phyloP scores from a whole-genome alignment of 192 early-diverging fungal species.

The Anaeromyces robustus region DNA sequence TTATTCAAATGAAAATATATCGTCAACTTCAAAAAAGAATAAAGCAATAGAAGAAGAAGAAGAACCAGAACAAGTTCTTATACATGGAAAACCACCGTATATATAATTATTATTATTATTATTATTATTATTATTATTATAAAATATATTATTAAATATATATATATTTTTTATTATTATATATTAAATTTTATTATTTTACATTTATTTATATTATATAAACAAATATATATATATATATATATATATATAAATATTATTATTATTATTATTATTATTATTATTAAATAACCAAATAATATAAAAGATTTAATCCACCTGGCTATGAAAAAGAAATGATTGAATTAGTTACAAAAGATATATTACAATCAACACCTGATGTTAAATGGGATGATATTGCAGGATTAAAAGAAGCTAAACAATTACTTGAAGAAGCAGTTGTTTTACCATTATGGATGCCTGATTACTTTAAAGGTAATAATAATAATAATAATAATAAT shows the following conservation, averaged over 20 bases:
- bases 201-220: no score
- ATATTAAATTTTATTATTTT: no score
- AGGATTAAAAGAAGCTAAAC: constrained; percentile 36
- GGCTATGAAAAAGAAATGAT: constrained; percentile 49
- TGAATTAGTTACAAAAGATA: constrained; percentile 43
- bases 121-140: no score
- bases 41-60: neutral
- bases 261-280: no score
- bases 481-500: no score
- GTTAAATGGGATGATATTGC: constrained; percentile 42
- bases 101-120: neutral
- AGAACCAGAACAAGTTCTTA: neutral
- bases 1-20: neutral
- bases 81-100: neutral
- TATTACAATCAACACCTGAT: constrained; percentile 33
- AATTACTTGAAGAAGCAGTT: constrained; percentile 42
- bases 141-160: no score
- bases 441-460: constrained; percentile 51
- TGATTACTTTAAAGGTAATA: constrained; percentile 41
- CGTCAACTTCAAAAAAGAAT: neutral
- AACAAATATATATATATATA: no score
- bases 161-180: no score
- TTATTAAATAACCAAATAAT: no score
- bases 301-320: constrained; percentile 19
- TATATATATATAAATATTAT: no score